Percentiles rank a stretch among this genome's conserved stretches.
Evolutionary conservation across 257 asterid species (phyloP).

Genomic region (Voacanga thouarsii): DNA sequence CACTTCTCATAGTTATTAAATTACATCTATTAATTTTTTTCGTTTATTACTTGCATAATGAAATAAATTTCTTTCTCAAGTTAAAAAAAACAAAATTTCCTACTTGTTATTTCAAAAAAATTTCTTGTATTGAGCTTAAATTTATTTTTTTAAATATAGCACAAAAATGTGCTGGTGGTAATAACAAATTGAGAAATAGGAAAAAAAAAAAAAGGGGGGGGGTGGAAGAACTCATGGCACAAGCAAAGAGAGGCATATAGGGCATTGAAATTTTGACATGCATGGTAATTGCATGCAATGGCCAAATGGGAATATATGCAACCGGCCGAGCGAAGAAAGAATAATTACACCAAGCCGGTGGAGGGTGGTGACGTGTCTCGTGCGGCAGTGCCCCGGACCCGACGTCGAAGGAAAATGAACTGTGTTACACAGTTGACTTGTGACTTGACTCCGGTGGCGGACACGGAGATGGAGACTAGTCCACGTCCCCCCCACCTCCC

Average conservation of each 20-base stretch:
- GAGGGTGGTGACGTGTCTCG: not conserved
- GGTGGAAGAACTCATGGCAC: no score
- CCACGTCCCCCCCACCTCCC: no score
- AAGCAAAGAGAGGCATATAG: not conserved
- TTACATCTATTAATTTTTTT: no score
- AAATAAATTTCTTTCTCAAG: no score
- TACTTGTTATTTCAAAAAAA: no score
- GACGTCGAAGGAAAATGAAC: not conserved
- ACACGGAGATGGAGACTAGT: not conserved
- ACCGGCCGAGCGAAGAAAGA: not conserved
- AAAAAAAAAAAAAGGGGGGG: not conserved
- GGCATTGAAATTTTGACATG: not conserved
- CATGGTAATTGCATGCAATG: not conserved
- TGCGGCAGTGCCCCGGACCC: not conserved
- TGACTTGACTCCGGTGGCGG: not conserved
- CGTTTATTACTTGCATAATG: no score
- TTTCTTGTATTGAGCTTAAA: no score
- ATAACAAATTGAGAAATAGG: no score
- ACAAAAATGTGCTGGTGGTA: not conserved
- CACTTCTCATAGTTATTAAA: no score
- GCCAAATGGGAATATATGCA: not conserved
- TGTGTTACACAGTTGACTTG: not conserved
- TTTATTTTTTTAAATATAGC: no score
- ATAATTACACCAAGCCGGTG: not conserved
- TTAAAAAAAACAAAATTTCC: no score